Conservation (phyloP, 2,329 filamentous ascomycete species). For the Nigrograna mackinnonii region DNA sequence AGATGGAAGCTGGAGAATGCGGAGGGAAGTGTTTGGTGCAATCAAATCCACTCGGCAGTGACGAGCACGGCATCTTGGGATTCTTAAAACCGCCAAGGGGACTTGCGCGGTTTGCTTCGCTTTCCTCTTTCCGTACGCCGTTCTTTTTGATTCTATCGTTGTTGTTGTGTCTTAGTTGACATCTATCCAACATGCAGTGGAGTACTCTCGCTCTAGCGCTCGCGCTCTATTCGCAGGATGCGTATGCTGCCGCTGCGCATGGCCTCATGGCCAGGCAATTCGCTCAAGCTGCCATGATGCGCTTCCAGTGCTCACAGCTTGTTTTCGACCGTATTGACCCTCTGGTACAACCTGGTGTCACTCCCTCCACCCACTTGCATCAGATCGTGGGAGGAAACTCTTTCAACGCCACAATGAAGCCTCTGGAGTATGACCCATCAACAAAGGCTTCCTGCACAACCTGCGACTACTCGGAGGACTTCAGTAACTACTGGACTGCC, state of each 20-base stretch:
- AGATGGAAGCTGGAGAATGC: constrained; percentile 5
- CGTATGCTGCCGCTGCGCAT: constrained; percentile 13
- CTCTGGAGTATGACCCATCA: constrained; percentile 19
- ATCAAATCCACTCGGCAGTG: constrained; percentile 12
- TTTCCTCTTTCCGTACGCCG: neutral
- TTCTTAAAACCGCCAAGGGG: constrained; percentile 6
- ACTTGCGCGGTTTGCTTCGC: neutral
- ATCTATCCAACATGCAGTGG: constrained; percentile 20
- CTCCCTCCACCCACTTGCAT: constrained; percentile 9
- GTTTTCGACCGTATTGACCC: constrained; percentile 17
- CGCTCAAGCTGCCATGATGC: constrained; percentile 27
- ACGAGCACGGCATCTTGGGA: neutral
- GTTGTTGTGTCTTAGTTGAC: neutral
- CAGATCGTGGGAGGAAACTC: constrained; percentile 30
- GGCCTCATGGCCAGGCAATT: constrained; percentile 25
- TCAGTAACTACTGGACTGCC: constrained; percentile 29
- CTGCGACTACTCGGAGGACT: constrained; percentile 24
- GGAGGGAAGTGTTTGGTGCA: constrained; percentile 9
- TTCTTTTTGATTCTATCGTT: constrained; percentile 1
- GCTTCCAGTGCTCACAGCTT: constrained; percentile 13
- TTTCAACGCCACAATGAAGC: constrained; percentile 28
- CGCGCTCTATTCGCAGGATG: constrained; percentile 20
- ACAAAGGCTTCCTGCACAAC: constrained; percentile 22
- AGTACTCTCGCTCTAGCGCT: constrained; percentile 17
- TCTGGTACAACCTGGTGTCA: constrained; percentile 13